Evolutionary conservation across 495 filamentous ascomycete species (phyloP).

Genomic region (Podospora anserina): DNA sequence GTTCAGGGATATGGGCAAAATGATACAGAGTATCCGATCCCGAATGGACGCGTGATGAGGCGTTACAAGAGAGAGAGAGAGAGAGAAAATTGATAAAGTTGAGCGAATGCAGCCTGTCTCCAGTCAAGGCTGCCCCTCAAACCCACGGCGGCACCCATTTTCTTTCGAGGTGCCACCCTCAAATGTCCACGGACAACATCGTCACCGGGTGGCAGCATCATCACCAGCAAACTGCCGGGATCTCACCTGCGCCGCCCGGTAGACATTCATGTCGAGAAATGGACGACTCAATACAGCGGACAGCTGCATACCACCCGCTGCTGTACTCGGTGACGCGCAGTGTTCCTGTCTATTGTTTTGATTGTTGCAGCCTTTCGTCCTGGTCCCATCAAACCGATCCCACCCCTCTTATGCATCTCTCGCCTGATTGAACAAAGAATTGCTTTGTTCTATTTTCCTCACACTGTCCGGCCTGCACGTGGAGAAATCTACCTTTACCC

Average conservation of each 20-base stretch:
- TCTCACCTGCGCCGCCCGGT: neutral
- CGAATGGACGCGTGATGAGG: no score
- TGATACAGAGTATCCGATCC: no score
- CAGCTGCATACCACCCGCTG: neutral
- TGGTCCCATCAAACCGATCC: neutral
- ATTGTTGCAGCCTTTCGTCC: neutral
- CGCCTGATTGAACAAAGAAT: neutral
- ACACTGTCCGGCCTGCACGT: neutral
- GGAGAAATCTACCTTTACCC: neutral
- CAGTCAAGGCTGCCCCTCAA: no score
- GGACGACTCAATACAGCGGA: neutral
- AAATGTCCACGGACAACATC: neutral
- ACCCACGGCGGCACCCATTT: no score
- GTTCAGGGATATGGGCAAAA: no score
- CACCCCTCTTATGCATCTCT: neutral
- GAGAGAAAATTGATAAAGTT: no score
- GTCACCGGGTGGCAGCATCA: neutral
- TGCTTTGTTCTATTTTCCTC: neutral
- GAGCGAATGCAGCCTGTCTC: no score
- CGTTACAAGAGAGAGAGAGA: no score
- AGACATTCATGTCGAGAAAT: neutral
- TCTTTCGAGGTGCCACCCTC: no score
- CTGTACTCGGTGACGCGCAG: neutral
- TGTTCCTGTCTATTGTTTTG: neutral
- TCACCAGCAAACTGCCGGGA: neutral